Evolutionary conservation across 768 basidiomycete species (phyloP).

Genomic region (Suillus variegatus): DNA sequence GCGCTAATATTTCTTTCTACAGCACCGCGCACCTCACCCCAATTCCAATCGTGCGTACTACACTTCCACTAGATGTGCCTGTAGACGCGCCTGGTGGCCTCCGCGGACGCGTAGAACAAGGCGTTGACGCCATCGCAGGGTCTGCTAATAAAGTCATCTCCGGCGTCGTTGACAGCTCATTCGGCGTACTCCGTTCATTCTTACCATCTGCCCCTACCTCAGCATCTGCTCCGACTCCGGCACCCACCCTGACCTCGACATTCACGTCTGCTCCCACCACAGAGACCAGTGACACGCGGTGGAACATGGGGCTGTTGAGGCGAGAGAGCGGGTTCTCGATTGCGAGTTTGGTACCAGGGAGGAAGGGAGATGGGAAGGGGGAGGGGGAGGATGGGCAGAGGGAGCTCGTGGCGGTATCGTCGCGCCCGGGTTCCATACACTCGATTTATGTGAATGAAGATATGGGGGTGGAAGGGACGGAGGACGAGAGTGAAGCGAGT

Average conservation of each 20-base stretch:
- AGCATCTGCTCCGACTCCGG: conserved; percentile 10
- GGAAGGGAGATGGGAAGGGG: conserved; percentile 14
- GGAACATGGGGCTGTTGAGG: conserved; percentile 66
- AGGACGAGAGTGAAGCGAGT: conserved; percentile 29
- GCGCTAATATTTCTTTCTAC: not conserved
- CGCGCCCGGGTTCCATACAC: conserved; percentile 48
- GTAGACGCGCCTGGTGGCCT: conserved; percentile 56
- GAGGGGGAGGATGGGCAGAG: conserved; percentile 43
- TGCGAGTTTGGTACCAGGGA: conserved; percentile 65
- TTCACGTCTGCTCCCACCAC: conserved; percentile 7
- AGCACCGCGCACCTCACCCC: conserved; percentile 83
- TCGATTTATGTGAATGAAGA: conserved; percentile 23
- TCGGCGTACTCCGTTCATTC: conserved; percentile 81
- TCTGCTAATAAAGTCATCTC: conserved; percentile 77
- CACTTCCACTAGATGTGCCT: conserved; percentile 45
- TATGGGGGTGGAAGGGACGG: conserved; percentile 20
- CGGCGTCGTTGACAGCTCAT: conserved; percentile 89
- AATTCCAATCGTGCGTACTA: conserved; percentile 63
- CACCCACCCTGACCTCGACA: conserved; percentile 31
- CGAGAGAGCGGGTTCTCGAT: conserved; percentile 84
- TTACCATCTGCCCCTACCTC: conserved; percentile 47
- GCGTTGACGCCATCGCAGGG: conserved; percentile 77
- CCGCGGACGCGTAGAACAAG: conserved; percentile 77
- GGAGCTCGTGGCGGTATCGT: conserved; percentile 56
- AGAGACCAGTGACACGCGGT: conserved; percentile 29